phyloP scores from a whole-genome alignment of 805 yeast genomes.

The Candida adriatica region DNA sequence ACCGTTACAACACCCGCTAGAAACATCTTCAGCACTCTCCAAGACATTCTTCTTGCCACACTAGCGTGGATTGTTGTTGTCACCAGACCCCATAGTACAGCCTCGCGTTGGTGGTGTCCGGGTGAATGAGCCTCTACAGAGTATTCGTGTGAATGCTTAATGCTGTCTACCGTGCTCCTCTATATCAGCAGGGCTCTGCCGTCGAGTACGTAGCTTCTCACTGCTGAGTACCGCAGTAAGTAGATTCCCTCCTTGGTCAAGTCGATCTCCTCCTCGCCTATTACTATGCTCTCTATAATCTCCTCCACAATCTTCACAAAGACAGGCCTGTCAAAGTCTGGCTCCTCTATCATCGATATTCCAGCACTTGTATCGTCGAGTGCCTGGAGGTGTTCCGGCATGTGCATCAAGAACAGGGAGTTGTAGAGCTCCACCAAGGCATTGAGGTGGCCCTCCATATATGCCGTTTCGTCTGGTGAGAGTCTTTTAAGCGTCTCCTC shows the following conservation, averaged over 20 bases:
- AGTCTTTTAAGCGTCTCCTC: slow-evolving; percentile 34
- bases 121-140: too few species aligned
- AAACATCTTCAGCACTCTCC: slow-evolving; percentile 26
- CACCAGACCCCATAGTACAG: too few species aligned
- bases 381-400: slow-evolving; percentile 65
- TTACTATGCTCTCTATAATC: slow-evolving; percentile 31
- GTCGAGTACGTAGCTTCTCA: slow-evolving; percentile 32
- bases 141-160: too few species aligned
- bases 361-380: slow-evolving; percentile 70
- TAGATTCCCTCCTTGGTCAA: slow-evolving; percentile 61
- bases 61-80: too few species aligned
- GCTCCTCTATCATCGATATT: slow-evolving; percentile 70
- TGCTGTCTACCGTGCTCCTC: too few species aligned
- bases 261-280: slow-evolving; percentile 52
- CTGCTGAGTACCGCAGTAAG: slow-evolving; percentile 60
- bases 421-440: slow-evolving; percentile 61
- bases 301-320: slow-evolving; percentile 51
- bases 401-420: slow-evolving; percentile 52
- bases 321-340: slow-evolving; percentile 72
- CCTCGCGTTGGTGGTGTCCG: slow-evolving; percentile 5
- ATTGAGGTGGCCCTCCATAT: slow-evolving; percentile 63
- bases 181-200: slow-evolving; percentile 39
- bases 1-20: slow-evolving; percentile 37
- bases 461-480: slow-evolving; percentile 54
- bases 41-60: slow-evolving; percentile 1